Base-by-base conservation (phyloP, 768 basidiomycete species). In the Leccinellum luteum region DNA sequence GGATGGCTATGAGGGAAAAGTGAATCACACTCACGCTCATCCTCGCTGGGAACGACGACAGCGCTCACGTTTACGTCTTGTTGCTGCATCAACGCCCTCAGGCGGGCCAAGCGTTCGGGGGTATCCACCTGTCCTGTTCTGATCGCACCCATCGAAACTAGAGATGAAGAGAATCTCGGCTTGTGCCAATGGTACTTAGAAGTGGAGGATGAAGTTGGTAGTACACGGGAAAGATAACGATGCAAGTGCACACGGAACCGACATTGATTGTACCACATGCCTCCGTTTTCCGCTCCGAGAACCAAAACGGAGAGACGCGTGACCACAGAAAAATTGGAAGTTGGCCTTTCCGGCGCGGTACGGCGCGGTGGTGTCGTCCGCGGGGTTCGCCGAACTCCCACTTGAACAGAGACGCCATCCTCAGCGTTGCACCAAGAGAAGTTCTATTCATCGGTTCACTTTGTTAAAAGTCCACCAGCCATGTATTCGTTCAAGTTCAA, bases 1-100 rank as follows among this genome's bases (percentile, higher is more conserved):
- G 43, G 19, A 56, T 59, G 3, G 15, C 15, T 23, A 17, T 10
- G 13, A 25, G 31, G 27, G 45, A 43, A 27, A 50, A 43, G 30
- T 12, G 10, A 49, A 13, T 1, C 1, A 7, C 1, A 81, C 86
- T 68, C 73, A 90, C 94, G 96, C 67, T 92, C 90, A 74, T 98
- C 96, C 73, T 94, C 95, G 60, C 90, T 93, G 4, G 92, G 91
- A 45, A 98, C 84, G 1, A 98, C 82, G 64, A 89, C 84, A 0
- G 88, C 90, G 56, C 87, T 79, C 1, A 96, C 79, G 52, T 79
- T 74, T 56, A 75, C 65, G 60, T 80, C 74, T 35, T 76, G 74
- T 64, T 78, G 71, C 55, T 74, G 78, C 90, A 96, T 90, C 65
- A 92, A 75, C 69, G 81, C 80, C 49, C 93, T 78, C 50, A 96